Evolutionary conservation across 2,329 filamentous ascomycete genomes (phyloP), one percentile per base, ranked within the genome.

Genomic region (Paramyrothecium sp.): DNA sequence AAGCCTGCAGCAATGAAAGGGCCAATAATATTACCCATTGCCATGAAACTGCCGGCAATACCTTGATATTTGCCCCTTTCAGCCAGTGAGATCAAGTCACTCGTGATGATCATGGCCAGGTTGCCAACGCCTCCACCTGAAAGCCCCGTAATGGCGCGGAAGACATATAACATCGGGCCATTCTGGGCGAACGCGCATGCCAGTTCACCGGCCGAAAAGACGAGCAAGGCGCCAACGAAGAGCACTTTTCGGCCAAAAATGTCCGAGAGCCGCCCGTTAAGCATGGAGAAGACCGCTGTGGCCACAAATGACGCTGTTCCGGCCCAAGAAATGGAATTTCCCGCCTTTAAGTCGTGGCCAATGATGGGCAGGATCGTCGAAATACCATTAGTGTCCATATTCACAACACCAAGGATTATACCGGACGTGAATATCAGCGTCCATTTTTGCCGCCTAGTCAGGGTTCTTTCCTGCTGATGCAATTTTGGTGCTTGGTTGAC

Each of bases 201-300:
- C 52, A 89, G 68, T 65, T 87, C 84, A 2, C 81, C 82, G 16
- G 88, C 56, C 8, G 78, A 75, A 5, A 89, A 71, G 13, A 86
- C 68, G 0, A 73, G 73, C 8, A 87, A 69, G 2, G 82, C 81
- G 2, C 74, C 75, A 3, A 89, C 65, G 54, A 84, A 82, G 7
- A 88, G 76, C 8, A 78, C 75, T 66, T 88, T 88, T 19, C 85
- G 78, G 20, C 84, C 84, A 53, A 87, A 79, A 1, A 87, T 81
- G 67, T 88, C 84, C 1, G 84, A 86, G 3, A 87, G 63, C 3
- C 84, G 78, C 20, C 86, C 85, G 65, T 88, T 88, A 0, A 89
- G 75, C 58, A 88, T 83, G 61, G 86, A 85, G 61, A 88, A 89
- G 34, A 83, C 81, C 0, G 86, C 88, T 58, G 82, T 83, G 30